These are phyloP conservation scores for Crithidia bombi DNA, from an alignment of 208 protist genomes.

Conservation along the genomic window DNA sequence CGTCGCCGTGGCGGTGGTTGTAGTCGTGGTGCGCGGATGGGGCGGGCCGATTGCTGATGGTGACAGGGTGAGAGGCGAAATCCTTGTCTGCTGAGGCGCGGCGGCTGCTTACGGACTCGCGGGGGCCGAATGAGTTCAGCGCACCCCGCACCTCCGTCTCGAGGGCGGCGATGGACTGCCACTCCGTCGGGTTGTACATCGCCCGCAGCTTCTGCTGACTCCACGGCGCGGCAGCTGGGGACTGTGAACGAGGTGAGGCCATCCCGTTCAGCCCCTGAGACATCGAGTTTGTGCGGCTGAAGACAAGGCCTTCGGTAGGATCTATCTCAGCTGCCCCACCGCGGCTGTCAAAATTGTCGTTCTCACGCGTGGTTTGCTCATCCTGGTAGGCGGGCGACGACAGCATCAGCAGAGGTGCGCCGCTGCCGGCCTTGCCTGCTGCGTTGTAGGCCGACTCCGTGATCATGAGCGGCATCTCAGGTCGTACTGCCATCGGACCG, in stretches of 20 bases:
- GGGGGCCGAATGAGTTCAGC: constrained; percentile 37
- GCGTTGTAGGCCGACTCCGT: constrained; percentile 50
- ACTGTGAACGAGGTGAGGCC: constrained; percentile 38
- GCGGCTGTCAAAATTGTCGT: background rate
- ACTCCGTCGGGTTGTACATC: constrained; percentile 63
- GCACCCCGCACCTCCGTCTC: constrained; percentile 65
- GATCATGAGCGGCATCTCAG: constrained; percentile 56
- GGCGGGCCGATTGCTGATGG: constrained; percentile 12
- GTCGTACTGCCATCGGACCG: constrained; percentile 23
- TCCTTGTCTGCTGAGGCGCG: constrained; percentile 8
- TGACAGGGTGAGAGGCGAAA: constrained; percentile 9
- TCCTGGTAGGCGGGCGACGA: constrained; percentile 35
- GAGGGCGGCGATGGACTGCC: constrained; percentile 55
- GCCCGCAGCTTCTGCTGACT: constrained; percentile 46
- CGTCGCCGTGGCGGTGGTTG: background rate
- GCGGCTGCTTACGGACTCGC: constrained; percentile 30
- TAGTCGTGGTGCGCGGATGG: background rate
- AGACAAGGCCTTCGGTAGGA: constrained; percentile 32
- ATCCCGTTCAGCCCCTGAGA: constrained; percentile 19
- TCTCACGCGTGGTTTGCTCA: constrained; percentile 27
- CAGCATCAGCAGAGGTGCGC: constrained; percentile 44
- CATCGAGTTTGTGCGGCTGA: constrained; percentile 33
- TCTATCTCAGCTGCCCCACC: background rate
- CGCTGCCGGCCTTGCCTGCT: constrained; percentile 18
- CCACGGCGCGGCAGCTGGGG: constrained; percentile 28